Conservation (phyloP, 2,329 filamentous ascomycete species). For the Fusarium buxicola region DNA sequence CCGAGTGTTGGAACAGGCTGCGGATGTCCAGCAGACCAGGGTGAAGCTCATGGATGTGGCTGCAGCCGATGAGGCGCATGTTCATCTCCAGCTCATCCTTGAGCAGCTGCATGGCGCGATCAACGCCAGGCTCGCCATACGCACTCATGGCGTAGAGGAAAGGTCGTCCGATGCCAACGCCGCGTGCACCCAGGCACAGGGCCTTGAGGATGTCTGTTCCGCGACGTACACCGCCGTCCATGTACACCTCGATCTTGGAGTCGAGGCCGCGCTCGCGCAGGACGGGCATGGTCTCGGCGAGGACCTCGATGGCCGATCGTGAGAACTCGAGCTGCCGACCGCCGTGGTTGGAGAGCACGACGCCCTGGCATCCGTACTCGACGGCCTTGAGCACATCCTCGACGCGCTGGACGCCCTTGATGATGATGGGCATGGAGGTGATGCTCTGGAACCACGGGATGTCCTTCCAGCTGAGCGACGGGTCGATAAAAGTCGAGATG, state of each 20-base stretch:
- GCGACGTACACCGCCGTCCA: slow-evolving; percentile 91
- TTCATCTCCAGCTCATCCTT: slow-evolving; percentile 99
- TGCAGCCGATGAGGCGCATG: slow-evolving; percentile 91
- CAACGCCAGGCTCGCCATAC: slow-evolving; percentile 88
- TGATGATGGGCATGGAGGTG: slow-evolving; percentile 93
- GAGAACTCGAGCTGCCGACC: slow-evolving; percentile 94
- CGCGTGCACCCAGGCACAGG: slow-evolving; percentile 88
- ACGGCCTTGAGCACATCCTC: slow-evolving; percentile 93
- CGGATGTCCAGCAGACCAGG: slow-evolving; percentile 83
- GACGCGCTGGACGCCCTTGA: slow-evolving; percentile 96
- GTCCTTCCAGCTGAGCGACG: slow-evolving; percentile 91
- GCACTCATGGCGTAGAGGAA: slow-evolving; percentile 97
- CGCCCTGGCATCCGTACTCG: slow-evolving; percentile 84
- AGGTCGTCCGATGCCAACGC: slow-evolving; percentile 92
- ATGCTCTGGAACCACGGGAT: slow-evolving; percentile 92
- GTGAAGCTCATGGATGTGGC: slow-evolving; percentile 79
- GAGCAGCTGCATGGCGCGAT: slow-evolving; percentile 90
- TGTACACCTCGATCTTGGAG: slow-evolving; percentile 83
- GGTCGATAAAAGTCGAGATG: slow-evolving; percentile 97
- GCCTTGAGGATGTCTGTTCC: slow-evolving; percentile 97
- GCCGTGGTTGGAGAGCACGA: slow-evolving; percentile 96
- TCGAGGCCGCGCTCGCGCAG: slow-evolving; percentile 79
- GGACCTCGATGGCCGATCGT: slow-evolving; percentile 86
- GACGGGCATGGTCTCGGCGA: slow-evolving; percentile 93
- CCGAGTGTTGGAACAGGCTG: slow-evolving; percentile 69